A percentile compares a stretch with the other conserved stretches of the same genome.
These are phyloP conservation scores for Mimosa pudica DNA, from an alignment of 306 rosid genomes.

Conservation along the genomic window DNA sequence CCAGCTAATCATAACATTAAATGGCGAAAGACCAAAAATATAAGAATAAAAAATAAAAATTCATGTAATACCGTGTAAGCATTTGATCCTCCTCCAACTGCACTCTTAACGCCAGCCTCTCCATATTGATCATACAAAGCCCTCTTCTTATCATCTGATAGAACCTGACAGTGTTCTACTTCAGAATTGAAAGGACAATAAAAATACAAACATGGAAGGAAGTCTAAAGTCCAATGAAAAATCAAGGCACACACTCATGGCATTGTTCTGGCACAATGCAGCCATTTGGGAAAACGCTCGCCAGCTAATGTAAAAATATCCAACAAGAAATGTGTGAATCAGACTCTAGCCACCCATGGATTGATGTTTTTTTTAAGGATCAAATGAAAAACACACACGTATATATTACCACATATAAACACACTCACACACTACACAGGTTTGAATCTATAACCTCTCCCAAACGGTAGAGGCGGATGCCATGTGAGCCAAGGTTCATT, in stretches of 20 bases:
- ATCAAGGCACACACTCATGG: conserved; percentile 12
- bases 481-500: too few relatives aligned
- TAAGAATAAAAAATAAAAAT: neutral
- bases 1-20: conserved; percentile 14
- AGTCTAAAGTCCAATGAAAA: conserved; percentile 4
- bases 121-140: conserved; percentile 96
- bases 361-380: too few relatives aligned
- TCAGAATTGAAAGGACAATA: conserved; percentile 69
- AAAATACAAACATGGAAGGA: conserved; percentile 32
- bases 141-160: conserved; percentile 98
- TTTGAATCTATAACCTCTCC: too few relatives aligned
- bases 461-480: too few relatives aligned
- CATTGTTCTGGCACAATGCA: neutral
- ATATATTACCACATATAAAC: too few relatives aligned
- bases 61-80: conserved; percentile 78
- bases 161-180: conserved; percentile 86
- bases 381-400: too few relatives aligned
- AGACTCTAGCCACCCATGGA: neutral
- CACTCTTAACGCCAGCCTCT: conserved; percentile 94
- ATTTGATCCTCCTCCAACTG: conserved; percentile 85
- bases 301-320: neutral
- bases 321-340: neutral
- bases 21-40: neutral
- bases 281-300: neutral
- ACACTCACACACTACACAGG: too few relatives aligned